Base-by-base conservation (phyloP, 805 yeast species). In the Kodamaea sagamina region DNA sequence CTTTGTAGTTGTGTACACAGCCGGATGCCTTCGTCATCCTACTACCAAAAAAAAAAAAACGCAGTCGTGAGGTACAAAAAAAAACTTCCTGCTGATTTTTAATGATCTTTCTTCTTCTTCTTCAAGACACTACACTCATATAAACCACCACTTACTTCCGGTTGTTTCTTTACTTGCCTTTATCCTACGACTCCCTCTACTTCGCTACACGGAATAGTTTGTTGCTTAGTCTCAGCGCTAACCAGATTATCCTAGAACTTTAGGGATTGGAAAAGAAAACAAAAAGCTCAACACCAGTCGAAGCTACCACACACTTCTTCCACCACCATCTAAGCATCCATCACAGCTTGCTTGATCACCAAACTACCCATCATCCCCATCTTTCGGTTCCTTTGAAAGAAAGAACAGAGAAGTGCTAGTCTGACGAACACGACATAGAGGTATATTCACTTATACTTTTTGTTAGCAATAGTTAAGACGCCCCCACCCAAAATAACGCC, bases 81-180 rank as follows among this genome's bases (percentile, higher is more conserved):
- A 28, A 36, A 35, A 36, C 22, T 28, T 36, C 34, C 32, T 28
- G 28, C 29, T 11, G 26, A 44, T 12, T 27, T 42, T 41, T 36
- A 29, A 36, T 34, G 47, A 32, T 34, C 34, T 43, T 27, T 28
- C 26, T 19, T 38, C 47, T 21, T 41, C 38, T 43, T 45, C 46
- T 36, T 38, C 43, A 46, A 42, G 42, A 42, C 40, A 42, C 22
- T 26, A 32, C 45, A 42, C 41, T 29, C 41, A 22, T 29, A 36
- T 13, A 41, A 28, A 27, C 44, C 39, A 27, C 44, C 39, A 25
- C 22, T 28, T 34, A 41, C 44, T 35, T 28, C 27, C 41, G 29
- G 45, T 38, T 36, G 45, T 34, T 36, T 32, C 16, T 42, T 42
- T 29, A 28, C 27, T 25, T 42, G 32, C 28, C 41, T 42, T 42